Conservation (phyloP, 352 stramenopile species). For the Phytopythium delawarense region DNA sequence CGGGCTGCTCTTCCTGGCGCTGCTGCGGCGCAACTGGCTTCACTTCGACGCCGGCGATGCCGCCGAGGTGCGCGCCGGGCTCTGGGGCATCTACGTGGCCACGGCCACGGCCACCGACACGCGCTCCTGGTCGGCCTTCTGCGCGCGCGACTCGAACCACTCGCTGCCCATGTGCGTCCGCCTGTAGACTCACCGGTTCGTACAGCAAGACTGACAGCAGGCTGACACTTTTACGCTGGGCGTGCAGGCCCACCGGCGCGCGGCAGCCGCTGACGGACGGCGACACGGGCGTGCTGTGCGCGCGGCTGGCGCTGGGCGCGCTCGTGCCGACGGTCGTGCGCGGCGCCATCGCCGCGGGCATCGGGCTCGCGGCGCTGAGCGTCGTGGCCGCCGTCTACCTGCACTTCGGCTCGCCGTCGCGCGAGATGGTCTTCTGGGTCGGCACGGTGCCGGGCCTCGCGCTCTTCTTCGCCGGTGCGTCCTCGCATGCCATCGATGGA, state of each 20-base stretch:
- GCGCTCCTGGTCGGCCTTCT: conserved; percentile 54
- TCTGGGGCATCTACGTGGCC: conserved; percentile 45
- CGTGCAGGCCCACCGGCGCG: conserved; percentile 8
- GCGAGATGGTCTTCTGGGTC: conserved; percentile 52
- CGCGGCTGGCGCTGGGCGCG: conserved; percentile 18
- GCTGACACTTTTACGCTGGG: too few relatives aligned
- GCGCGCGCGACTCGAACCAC: conserved; percentile 19
- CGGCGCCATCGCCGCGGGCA: conserved; percentile 37
- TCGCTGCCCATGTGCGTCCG: conserved; percentile 3
- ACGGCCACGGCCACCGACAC: conserved; percentile 27
- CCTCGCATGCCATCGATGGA: too few relatives aligned
- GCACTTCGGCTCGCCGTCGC: conserved; percentile 58
- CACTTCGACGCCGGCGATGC: conserved; percentile 19
- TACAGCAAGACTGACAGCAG: too few relatives aligned
- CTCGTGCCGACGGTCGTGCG: conserved; percentile 30
- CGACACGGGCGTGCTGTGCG: conserved; percentile 28
- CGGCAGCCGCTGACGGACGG: conserved; percentile 12
- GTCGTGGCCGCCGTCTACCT: conserved; percentile 52
- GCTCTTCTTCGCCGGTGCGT: conserved; percentile 41
- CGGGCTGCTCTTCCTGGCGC: conserved; percentile 52
- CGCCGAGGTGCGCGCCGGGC: conserved; percentile 44
- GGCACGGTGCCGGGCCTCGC: conserved; percentile 47
- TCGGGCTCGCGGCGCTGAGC: conserved; percentile 43
- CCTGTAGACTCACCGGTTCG: too few relatives aligned
- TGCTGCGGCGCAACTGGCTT: conserved; percentile 65